These are phyloP conservation scores for Cladosporium phlei DNA, from an alignment of 2,329 filamentous ascomycete genomes.

Conservation along the genomic window DNA sequence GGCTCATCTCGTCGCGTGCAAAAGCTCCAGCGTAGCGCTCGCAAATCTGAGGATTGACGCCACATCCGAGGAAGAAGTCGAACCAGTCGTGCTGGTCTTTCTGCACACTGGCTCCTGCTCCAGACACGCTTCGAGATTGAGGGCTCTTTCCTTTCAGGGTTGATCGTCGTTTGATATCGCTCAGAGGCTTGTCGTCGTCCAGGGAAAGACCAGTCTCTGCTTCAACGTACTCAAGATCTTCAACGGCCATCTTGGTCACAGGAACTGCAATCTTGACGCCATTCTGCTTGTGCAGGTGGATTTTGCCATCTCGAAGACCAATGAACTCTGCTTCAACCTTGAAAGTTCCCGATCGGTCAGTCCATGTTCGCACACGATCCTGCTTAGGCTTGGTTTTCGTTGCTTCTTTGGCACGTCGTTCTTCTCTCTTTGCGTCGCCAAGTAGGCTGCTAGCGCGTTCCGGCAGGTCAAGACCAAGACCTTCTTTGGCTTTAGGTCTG, in stretches of 20 bases:
- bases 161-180: conserved; percentile 63
- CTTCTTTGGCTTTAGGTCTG: conserved; percentile 56
- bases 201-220: conserved; percentile 78
- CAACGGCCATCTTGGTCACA: conserved; percentile 88
- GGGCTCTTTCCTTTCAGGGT: conserved; percentile 44
- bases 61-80: conserved; percentile 91
- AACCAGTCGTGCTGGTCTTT: conserved; percentile 95
- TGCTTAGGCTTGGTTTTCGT: conserved; percentile 77
- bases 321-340: conserved; percentile 97
- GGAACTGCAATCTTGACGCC: conserved; percentile 98
- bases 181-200: conserved; percentile 86
- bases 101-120: conserved; percentile 60
- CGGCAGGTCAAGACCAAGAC: conserved; percentile 69
- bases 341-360: conserved; percentile 90
- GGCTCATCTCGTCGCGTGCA: conserved; percentile 87
- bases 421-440: conserved; percentile 57
- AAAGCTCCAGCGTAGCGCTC: conserved; percentile 93
- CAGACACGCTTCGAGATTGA: conserved; percentile 16
- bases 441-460: conserved; percentile 74
- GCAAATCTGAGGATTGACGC: conserved; percentile 86
- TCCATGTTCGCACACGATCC: conserved; percentile 84
- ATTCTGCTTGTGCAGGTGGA: conserved; percentile 96
- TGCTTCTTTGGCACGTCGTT: conserved; percentile 57
- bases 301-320: conserved; percentile 89
- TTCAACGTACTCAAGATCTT: conserved; percentile 94